phyloP scores from a whole-genome alignment of 2,329 filamentous ascomycete genomes.

The Pseudogymnoascus sp. region DNA sequence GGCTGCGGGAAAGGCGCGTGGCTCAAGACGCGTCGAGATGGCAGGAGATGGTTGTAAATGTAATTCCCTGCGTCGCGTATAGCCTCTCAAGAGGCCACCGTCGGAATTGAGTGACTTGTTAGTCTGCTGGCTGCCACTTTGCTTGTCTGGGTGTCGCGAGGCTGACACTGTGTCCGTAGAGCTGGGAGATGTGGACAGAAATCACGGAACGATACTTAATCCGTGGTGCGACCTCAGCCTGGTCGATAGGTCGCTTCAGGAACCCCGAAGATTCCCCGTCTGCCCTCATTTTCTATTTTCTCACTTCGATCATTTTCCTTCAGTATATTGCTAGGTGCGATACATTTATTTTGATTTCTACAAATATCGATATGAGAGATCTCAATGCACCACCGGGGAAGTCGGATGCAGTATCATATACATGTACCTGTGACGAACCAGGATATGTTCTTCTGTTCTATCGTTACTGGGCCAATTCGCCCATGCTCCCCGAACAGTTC shows the following conservation, averaged over 20 bases:
- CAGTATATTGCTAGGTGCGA: background rate
- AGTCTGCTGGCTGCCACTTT: background rate
- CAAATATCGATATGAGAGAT: background rate
- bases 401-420: conserved; percentile 27
- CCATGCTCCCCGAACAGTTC: conserved; percentile 16
- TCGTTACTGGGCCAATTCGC: conserved; percentile 26
- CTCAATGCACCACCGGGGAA: conserved; percentile 13
- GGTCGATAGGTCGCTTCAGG: background rate
- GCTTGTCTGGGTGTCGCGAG: conserved; percentile 11
- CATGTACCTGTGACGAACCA: conserved; percentile 23
- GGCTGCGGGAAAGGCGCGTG: background rate
- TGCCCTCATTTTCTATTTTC: background rate
- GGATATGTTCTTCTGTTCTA: conserved; percentile 29
- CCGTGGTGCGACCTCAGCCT: conserved; percentile 5
- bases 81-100: background rate
- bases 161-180: conserved; percentile 13
- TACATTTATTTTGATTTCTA: background rate
- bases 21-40: background rate
- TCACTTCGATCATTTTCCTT: background rate
- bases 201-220: conserved; percentile 1
- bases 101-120: background rate
- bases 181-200: conserved; percentile 9
- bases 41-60: background rate
- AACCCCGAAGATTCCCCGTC: background rate
- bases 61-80: background rate